These are phyloP conservation scores for Camillea tinctor DNA, from an alignment of 2,329 filamentous ascomycete genomes.

Conservation along the genomic window DNA sequence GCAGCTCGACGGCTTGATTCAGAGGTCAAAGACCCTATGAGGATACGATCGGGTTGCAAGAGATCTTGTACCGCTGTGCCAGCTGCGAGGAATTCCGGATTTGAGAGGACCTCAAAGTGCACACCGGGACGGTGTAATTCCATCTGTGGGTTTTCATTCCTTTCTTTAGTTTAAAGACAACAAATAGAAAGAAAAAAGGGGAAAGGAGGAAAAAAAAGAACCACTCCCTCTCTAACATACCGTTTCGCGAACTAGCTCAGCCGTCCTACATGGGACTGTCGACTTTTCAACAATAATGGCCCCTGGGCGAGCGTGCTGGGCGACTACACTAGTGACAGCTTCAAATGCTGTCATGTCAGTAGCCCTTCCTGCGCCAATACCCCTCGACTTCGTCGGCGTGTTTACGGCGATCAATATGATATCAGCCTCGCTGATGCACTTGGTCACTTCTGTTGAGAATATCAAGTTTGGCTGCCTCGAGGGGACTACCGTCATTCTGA, in stretches of 20 bases:
- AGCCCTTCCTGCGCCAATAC: conserved; percentile 67
- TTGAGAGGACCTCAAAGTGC: conserved; percentile 74
- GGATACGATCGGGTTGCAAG: conserved; percentile 67
- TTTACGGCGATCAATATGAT: conserved; percentile 76
- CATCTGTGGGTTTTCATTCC: conserved; percentile 38
- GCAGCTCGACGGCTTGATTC: conserved; percentile 61
- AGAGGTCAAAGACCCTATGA: conserved; percentile 69
- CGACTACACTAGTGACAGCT: conserved; percentile 65
- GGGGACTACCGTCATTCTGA: conserved; percentile 34
- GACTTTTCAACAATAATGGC: conserved; percentile 81
- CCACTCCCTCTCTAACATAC: conserved; percentile 1
- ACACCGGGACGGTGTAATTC: conserved; percentile 59
- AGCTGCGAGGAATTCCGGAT: conserved; percentile 78
- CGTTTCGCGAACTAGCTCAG: conserved; percentile 29
- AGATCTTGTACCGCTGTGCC: conserved; percentile 74
- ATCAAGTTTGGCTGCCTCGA: conserved; percentile 63
- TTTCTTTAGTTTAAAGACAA: not conserved
- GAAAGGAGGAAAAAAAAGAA: not conserved
- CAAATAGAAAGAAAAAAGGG: not conserved
- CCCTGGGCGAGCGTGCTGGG: conserved; percentile 61
- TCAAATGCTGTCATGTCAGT: conserved; percentile 74
- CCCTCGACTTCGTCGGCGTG: conserved; percentile 72
- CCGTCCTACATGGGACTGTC: conserved; percentile 75
- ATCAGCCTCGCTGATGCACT: conserved; percentile 65
- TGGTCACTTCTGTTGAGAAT: conserved; percentile 68